Evolutionary conservation across 306 rosid species (phyloP).

Genomic region (Vicia villosa): DNA sequence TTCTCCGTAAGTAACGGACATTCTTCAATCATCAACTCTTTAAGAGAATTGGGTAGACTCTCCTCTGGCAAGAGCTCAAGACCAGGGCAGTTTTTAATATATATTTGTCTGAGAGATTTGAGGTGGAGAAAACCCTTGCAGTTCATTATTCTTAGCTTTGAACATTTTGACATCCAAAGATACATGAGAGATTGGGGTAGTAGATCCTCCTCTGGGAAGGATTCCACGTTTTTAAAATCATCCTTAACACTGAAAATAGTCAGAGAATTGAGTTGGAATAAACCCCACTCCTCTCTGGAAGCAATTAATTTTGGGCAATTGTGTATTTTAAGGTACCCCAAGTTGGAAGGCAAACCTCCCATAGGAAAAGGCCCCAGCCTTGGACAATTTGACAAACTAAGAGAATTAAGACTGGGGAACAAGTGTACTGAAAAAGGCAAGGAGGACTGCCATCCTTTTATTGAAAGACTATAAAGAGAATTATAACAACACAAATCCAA

Average conservation of each 20-base stretch:
- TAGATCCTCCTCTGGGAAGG: too few relatives aligned
- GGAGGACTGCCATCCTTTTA: not conserved
- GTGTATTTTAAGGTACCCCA: not conserved
- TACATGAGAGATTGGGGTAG: too few relatives aligned
- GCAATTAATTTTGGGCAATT: not conserved
- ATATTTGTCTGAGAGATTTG: not conserved
- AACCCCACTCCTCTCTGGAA: not conserved
- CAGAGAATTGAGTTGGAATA: conserved; percentile 6
- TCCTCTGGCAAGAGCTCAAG: conserved; percentile 32
- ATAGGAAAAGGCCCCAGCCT: not conserved
- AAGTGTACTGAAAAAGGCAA: not conserved
- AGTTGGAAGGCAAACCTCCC: not conserved
- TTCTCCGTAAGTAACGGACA: not conserved
- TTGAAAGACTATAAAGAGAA: not conserved
- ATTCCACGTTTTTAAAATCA: too few relatives aligned
- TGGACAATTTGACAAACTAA: not conserved
- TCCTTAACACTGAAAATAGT: too few relatives aligned
- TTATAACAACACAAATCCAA: not conserved
- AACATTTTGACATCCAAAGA: too few relatives aligned
- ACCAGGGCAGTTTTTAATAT: accelerated
- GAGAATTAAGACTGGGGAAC: not conserved
- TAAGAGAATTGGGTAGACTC: not conserved
- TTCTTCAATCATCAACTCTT: accelerated
- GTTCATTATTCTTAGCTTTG: too few relatives aligned
- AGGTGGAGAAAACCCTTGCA: not conserved